Conservation (phyloP, 1,284 basidiomycete species). For the Apiotrichum gracile region DNA sequence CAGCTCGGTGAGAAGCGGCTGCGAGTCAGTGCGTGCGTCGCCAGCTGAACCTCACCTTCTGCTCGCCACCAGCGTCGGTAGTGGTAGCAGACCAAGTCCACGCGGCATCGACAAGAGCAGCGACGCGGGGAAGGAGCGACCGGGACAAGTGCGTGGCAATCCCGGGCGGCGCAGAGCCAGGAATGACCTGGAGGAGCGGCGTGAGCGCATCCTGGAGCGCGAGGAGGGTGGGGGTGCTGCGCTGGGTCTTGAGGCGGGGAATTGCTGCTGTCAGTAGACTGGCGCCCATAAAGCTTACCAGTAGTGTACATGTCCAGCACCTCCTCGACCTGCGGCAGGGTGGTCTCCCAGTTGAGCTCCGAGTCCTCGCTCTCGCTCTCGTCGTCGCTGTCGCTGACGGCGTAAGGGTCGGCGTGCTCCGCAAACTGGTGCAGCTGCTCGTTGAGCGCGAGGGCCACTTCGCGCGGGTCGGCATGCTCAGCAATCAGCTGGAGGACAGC, state of each 20-base stretch:
- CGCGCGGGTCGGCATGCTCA: slow-evolving; percentile 19
- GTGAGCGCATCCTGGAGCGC: slow-evolving; percentile 20
- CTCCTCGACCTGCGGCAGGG: slow-evolving; percentile 53
- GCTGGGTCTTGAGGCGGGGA: slow-evolving; percentile 20
- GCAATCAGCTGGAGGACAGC: slow-evolving; percentile 18
- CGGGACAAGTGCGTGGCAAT: slow-evolving; percentile 15
- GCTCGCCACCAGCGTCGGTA: slow-evolving; percentile 31
- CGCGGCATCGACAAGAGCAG: slow-evolving; percentile 14
- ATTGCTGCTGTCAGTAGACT: slow-evolving; percentile 17
- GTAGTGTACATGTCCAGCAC: slow-evolving; percentile 48
- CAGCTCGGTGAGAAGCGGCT: slow-evolving; percentile 29
- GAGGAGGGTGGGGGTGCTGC: slow-evolving; percentile 33
- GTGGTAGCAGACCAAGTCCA: slow-evolving; percentile 28
- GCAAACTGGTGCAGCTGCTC: slow-evolving; percentile 23
- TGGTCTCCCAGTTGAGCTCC: slow-evolving; percentile 40
- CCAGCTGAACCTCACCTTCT: slow-evolving; percentile 18
- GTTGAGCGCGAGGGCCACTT: slow-evolving; percentile 30
- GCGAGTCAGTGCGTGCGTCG: neutral
- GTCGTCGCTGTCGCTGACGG: slow-evolving; percentile 30
- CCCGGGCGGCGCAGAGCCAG: slow-evolving; percentile 3
- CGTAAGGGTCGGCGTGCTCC: slow-evolving; percentile 24
- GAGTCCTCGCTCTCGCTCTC: slow-evolving; percentile 20
- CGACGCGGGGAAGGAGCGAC: slow-evolving; percentile 10
- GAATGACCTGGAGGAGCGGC: slow-evolving; percentile 19
- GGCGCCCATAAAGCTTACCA: slow-evolving; percentile 13